Conservation (phyloP, 2,329 filamentous ascomycete genomes). For the Basipetospora sp. region DNA sequence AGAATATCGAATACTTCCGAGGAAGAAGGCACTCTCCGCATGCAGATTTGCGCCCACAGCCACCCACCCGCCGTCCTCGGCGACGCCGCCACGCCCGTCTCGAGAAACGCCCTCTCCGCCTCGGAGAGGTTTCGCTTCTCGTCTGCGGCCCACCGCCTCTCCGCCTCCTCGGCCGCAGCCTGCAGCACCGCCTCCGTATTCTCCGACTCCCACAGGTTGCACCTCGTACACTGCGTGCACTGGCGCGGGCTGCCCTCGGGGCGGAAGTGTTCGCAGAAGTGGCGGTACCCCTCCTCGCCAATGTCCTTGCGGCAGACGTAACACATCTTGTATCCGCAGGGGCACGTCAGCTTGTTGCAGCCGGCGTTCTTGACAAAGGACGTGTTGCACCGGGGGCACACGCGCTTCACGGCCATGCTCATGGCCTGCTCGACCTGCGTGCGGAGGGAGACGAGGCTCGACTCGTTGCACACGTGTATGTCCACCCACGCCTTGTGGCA, state of each 20-base stretch:
- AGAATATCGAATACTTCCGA: constrained; percentile 31
- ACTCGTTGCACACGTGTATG: constrained; percentile 81
- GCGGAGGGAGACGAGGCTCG: constrained; percentile 63
- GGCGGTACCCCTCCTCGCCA: constrained; percentile 63
- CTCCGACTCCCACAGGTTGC: constrained; percentile 66
- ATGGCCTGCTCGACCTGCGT: constrained; percentile 86
- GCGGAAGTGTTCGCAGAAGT: constrained; percentile 94
- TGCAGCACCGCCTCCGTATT: constrained; percentile 54
- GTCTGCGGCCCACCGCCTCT: constrained; percentile 53
- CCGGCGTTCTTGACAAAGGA: constrained; percentile 86
- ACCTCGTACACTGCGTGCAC: constrained; percentile 67
- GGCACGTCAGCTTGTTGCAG: constrained; percentile 93
- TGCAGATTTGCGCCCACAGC: constrained; percentile 19
- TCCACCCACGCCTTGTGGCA: constrained; percentile 77
- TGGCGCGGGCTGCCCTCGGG: constrained; percentile 56
- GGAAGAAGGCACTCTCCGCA: constrained; percentile 23
- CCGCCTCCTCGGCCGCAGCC: constrained; percentile 52
- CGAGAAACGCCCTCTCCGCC: constrained; percentile 30
- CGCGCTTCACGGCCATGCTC: constrained; percentile 85
- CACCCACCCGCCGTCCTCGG: constrained; percentile 13
- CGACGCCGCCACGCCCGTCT: constrained; percentile 31
- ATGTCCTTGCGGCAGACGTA: constrained; percentile 81
- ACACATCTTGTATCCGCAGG: constrained; percentile 95
- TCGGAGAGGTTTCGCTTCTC: constrained; percentile 42
- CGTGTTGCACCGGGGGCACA: constrained; percentile 80